These are phyloP conservation scores for Oryza australiensis DNA, from an alignment of 176 grass and related monocot species.

Conservation along the genomic window DNA sequence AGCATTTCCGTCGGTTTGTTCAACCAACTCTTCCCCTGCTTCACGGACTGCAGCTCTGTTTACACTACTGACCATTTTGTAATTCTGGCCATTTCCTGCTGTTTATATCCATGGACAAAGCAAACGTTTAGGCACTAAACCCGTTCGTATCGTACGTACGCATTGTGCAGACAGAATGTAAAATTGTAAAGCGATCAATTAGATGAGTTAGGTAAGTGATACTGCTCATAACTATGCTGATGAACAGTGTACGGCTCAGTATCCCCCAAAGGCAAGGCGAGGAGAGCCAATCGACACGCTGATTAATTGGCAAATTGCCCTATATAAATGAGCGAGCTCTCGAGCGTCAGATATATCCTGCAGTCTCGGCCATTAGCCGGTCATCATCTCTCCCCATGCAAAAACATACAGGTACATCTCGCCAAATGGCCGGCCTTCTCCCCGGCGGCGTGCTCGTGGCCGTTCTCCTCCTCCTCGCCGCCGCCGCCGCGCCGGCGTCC, in stretches of 20 bases:
- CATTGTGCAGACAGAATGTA: not conserved
- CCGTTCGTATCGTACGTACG: not conserved
- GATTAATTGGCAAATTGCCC: not conserved
- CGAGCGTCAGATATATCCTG: not conserved
- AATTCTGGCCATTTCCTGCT: not conserved
- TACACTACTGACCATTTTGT: not conserved
- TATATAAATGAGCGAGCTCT: slow-evolving; percentile 19
- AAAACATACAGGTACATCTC: not conserved
- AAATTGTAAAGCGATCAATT: not conserved
- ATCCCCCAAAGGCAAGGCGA: not conserved
- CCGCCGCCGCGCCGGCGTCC: slow-evolving; percentile 34
- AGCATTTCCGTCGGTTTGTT: not conserved
- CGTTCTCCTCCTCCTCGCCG: slow-evolving; percentile 17
- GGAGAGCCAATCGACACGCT: not conserved
- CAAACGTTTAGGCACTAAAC: not conserved
- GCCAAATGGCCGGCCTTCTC: slow-evolving; percentile 35
- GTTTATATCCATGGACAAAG: not conserved
- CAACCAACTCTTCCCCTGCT: slow-evolving; percentile 8
- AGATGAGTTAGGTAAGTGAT: not conserved
- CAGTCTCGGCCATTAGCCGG: not conserved
- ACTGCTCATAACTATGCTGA: not conserved
- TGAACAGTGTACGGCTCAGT: not conserved
- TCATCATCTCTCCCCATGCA: not conserved
- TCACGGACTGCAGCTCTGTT: not conserved
- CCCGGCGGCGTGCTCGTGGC: slow-evolving; percentile 20